Conservation (phyloP, 2,329 filamentous ascomycete species). For the Biscogniauxia sp. region DNA sequence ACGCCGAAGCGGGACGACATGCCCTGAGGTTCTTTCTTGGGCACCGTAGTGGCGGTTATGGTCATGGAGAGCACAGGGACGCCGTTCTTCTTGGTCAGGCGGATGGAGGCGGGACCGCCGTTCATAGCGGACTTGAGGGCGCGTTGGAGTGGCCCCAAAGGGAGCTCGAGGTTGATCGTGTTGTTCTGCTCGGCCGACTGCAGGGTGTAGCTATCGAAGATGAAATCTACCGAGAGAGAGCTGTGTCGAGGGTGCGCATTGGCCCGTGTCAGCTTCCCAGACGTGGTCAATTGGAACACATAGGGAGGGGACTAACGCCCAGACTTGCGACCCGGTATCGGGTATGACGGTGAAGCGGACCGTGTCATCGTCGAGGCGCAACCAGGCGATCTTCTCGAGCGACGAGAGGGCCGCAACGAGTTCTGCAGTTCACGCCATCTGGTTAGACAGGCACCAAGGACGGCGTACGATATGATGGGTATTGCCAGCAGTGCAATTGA, state of each 20-base stretch:
- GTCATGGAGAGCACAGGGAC: slow-evolving; percentile 86
- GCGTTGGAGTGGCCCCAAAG: slow-evolving; percentile 80
- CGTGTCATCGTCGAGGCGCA: slow-evolving; percentile 81
- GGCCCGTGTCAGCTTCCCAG: slow-evolving; percentile 33
- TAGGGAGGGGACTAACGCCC: slow-evolving; percentile 81
- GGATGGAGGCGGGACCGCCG: slow-evolving; percentile 77
- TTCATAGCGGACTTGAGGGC: slow-evolving; percentile 87
- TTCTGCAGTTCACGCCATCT: slow-evolving; percentile 41
- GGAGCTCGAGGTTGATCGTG: slow-evolving; percentile 94
- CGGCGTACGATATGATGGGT: too few relatives aligned
- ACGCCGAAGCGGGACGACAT: slow-evolving; percentile 31
- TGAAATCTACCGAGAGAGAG: slow-evolving; percentile 68
- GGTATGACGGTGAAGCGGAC: slow-evolving; percentile 95
- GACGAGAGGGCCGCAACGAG: slow-evolving; percentile 63
- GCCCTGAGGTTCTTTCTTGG: slow-evolving; percentile 43
- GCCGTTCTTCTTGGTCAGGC: slow-evolving; percentile 89
- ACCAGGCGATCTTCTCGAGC: slow-evolving; percentile 82
- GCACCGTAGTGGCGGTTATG: slow-evolving; percentile 72
- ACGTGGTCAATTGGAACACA: slow-evolving; percentile 6
- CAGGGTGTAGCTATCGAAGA: slow-evolving; percentile 83
- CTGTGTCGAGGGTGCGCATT: slow-evolving; percentile 32
- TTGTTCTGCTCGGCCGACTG: slow-evolving; percentile 80
- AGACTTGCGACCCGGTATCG: slow-evolving; percentile 92
- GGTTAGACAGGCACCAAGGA: slow-evolving; percentile 5
- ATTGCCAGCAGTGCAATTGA: background rate